Base-by-base conservation (phyloP, 2,329 filamentous ascomycete genomes). In the Aspergillus tanneri region DNA sequence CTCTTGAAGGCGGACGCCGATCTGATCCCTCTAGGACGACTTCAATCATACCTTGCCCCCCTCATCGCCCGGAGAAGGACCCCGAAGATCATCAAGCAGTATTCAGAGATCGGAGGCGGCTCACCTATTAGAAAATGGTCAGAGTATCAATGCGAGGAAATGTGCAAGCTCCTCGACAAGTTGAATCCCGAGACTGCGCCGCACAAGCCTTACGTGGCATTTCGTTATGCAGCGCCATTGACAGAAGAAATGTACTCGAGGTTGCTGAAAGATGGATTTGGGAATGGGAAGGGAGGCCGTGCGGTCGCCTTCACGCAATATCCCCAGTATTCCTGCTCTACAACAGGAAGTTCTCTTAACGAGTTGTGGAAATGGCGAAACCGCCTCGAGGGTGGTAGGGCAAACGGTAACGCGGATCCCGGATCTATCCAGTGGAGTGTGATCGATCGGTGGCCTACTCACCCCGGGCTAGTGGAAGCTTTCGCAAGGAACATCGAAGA, bases 301-400 rank as follows among this genome's bases (percentile, higher is more conserved):
- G 93, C 95, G 2, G 90, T 99, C 4, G 93, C 93, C 1, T 99
- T 99, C 66, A 96, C 92, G 22, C 93, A 99, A 71, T 99, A 99
- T 63, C 93, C 93, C 2, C 93, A 99, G 69, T 99, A 99, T 72
- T 96, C 90, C 16, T 99, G 95, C 74, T 96, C 90, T 16, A 99
- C 93, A 1, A 99, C 93, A 0, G 93, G 93, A 18, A 96, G 90
- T 70, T 96, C 90, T 54, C 74, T 99, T 48, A 99, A 99, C 64
- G 93, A 99, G 73, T 74, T 99, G 27, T 99, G 93, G 93, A 96
- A 95, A 73, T 96, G 91, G 90, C 82, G 91, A 54, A 87, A 90
- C 64, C 79, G 74, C 54, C 74, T 99, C 44, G 91, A 97, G 70
- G 89, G 88, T 30, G 90, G 89, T 69, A 76, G 79, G 35, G 78